Percentiles rank a stretch among this genome's conserved stretches.
Conservation (phyloP, 441 rosid species). For the Syzygium syzygioides region DNA sequence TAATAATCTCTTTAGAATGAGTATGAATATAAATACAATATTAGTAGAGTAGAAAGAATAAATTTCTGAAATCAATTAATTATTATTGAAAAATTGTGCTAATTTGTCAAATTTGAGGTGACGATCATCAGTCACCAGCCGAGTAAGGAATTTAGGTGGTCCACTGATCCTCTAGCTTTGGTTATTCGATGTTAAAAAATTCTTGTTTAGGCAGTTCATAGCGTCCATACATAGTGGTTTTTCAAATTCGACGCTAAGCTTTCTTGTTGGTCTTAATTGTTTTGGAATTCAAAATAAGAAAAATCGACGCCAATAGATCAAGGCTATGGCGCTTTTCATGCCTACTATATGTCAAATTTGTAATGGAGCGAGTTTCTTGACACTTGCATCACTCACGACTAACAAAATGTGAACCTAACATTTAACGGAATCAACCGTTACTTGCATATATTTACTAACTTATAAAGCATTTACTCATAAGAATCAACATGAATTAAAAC, state of each 20-base stretch:
- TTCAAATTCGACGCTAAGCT: not conserved
- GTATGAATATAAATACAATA: not conserved
- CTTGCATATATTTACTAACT: not conserved
- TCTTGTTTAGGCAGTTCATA: not conserved
- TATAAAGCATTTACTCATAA: not conserved
- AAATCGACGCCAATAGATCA: not conserved
- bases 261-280: not conserved
- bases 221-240: not conserved
- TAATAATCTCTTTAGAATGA: not conserved
- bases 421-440: fast-evolving
- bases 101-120: not conserved
- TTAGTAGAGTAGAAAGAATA: not conserved
- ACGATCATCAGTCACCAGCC: not conserved
- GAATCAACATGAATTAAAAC: not conserved
- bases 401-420: not conserved
- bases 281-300: not conserved
- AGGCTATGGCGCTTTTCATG: not conserved
- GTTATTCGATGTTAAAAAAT: not conserved
- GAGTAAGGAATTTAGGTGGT: not conserved
- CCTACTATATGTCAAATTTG: not conserved
- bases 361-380: not conserved
- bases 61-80: not conserved
- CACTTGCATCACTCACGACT: not conserved
- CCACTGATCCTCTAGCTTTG: not conserved
- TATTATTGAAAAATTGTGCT: not conserved